Percentiles rank a stretch among this genome's conserved stretches.
phyloP scores from a whole-genome alignment of 768 basidiomycete genomes.

The Naganishia antarctica region DNA sequence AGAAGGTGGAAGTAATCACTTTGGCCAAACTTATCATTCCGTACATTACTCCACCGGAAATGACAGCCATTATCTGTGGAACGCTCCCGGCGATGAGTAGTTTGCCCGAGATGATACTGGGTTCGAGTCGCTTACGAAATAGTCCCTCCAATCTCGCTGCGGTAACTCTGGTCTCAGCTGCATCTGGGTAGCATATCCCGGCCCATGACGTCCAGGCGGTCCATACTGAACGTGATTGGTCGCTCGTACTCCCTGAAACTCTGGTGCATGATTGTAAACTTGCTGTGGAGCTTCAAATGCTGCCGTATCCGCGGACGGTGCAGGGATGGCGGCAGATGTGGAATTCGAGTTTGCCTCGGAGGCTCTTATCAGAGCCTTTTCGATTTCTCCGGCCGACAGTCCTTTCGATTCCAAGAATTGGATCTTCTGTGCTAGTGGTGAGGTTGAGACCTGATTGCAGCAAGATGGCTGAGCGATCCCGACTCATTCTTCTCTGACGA shows the following conservation, averaged over 20 bases:
- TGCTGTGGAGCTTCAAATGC: background rate
- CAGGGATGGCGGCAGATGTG: slow-evolving; percentile 45
- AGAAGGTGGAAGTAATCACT: background rate
- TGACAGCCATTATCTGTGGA: slow-evolving; percentile 80
- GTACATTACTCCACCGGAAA: slow-evolving; percentile 79
- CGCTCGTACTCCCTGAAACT: background rate
- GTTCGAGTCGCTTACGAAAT: slow-evolving; percentile 90
- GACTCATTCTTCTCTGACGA: too few relatives aligned
- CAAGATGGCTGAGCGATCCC: background rate
- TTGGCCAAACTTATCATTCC: slow-evolving; percentile 71
- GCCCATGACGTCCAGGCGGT: slow-evolving; percentile 23
- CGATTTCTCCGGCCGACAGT: slow-evolving; percentile 73
- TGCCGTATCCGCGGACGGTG: slow-evolving; percentile 23
- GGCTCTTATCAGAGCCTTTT: slow-evolving; percentile 59
- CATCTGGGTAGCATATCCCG: slow-evolving; percentile 30
- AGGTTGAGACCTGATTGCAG: slow-evolving; percentile 61
- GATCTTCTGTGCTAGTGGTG: slow-evolving; percentile 74
- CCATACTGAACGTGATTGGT: background rate
- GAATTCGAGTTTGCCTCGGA: slow-evolving; percentile 11
- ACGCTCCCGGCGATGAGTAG: too few relatives aligned
- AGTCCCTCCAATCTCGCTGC: slow-evolving; percentile 91
- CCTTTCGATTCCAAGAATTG: slow-evolving; percentile 97
- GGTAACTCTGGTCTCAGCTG: slow-evolving; percentile 51
- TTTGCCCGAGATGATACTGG: too few relatives aligned
- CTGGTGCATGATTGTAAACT: background rate